Conservation (phyloP, 2,329 filamentous ascomycete species). For the Epichloe hybrida region DNA sequence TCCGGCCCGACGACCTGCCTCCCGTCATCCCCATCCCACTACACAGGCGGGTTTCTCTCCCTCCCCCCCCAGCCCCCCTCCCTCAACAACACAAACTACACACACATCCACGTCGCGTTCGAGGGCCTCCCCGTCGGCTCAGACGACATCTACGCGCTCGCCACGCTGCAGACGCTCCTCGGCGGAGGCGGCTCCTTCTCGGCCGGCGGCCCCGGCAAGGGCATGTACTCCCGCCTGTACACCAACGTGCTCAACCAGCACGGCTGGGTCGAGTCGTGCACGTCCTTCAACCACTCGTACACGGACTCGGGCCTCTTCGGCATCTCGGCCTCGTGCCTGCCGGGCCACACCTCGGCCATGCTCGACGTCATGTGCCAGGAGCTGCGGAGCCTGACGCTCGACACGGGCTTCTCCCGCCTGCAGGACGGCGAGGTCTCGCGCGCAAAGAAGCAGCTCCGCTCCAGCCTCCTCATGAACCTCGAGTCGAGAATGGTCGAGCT, state of each 20-base stretch:
- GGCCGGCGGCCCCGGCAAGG: slow-evolving; percentile 90
- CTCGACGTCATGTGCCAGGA: slow-evolving; percentile 92
- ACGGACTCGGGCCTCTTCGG: slow-evolving; percentile 92
- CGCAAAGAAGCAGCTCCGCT: slow-evolving; percentile 93
- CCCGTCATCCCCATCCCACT: slow-evolving; percentile 46
- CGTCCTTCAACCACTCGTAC: slow-evolving; percentile 96
- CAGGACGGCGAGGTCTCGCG: slow-evolving; percentile 68
- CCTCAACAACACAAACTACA: slow-evolving; percentile 65
- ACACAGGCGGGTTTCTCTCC: slow-evolving; percentile 87
- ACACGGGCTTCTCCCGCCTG: slow-evolving; percentile 60
- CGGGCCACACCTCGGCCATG: slow-evolving; percentile 66
- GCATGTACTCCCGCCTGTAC: slow-evolving; percentile 97
- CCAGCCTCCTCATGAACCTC: slow-evolving; percentile 87
- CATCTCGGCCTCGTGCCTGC: slow-evolving; percentile 76
- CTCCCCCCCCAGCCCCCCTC: slow-evolving; percentile 71
- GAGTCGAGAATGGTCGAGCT: slow-evolving; percentile 96
- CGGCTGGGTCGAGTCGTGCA: slow-evolving; percentile 91
- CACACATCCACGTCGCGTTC: slow-evolving; percentile 90
- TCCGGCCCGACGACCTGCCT: slow-evolving; percentile 36
- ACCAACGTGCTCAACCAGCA: slow-evolving; percentile 97
- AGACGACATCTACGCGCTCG: slow-evolving; percentile 89
- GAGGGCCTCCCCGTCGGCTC: slow-evolving; percentile 85
- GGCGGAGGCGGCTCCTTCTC: slow-evolving; percentile 95
- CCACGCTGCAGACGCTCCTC: slow-evolving; percentile 87
- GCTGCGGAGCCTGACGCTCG: slow-evolving; percentile 62